These are phyloP conservation scores for Syzygium oleosum DNA, from an alignment of 345 rosid genomes.

Conservation along the genomic window DNA sequence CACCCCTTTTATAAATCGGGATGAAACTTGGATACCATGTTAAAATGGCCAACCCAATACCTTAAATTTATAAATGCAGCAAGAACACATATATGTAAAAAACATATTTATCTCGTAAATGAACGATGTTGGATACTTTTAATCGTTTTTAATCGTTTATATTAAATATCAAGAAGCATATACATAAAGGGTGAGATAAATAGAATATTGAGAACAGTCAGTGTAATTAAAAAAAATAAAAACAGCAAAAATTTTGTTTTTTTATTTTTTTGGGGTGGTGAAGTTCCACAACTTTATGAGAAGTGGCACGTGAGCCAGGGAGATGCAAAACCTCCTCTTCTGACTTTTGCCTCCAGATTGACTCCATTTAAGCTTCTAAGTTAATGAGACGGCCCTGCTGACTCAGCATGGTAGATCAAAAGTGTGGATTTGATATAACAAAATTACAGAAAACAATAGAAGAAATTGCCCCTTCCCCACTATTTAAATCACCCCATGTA, in stretches of 20 bases:
- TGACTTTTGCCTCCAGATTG: conserved; percentile 16
- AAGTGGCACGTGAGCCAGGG: conserved; percentile 12
- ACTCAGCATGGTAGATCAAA: conserved; percentile 11
- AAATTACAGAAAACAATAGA: neutral
- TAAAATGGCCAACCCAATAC: neutral
- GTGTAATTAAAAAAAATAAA: neutral
- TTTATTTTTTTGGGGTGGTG: neutral
- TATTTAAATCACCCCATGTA: neutral
- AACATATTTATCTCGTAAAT: neutral
- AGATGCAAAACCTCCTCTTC: neutral
- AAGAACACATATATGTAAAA: neutral
- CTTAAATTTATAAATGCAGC: neutral
- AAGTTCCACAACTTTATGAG: neutral
- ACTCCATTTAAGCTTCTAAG: conserved; percentile 3
- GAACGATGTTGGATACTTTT: neutral
- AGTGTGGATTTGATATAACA: neutral
- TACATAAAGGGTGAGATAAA: neutral
- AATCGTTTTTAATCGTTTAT: neutral
- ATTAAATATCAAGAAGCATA: neutral
- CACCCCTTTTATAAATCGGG: neutral
- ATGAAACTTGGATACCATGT: neutral
- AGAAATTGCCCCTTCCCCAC: conserved; percentile 17
- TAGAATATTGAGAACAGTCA: neutral
- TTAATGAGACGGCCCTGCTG: neutral
- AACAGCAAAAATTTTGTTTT: neutral